Conservation (phyloP, 495 filamentous ascomycete genomes). For the Podospora anserina region DNA sequence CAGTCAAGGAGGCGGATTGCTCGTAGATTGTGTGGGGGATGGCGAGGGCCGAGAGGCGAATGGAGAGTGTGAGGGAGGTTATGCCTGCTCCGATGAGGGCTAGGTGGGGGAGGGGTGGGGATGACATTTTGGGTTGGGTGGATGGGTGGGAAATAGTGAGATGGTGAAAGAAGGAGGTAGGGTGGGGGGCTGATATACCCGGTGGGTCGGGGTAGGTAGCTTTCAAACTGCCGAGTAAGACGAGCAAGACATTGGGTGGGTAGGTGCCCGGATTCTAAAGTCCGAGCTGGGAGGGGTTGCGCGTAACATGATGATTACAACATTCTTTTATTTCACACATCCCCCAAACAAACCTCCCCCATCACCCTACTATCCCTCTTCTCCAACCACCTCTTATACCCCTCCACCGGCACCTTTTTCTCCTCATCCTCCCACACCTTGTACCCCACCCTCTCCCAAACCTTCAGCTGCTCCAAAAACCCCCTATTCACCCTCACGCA, state of each 20-base stretch:
- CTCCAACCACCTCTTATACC: slow-evolving; percentile 8
- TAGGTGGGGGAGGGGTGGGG: slow-evolving; percentile 27
- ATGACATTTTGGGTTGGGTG: neutral
- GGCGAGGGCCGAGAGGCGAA: slow-evolving; percentile 38
- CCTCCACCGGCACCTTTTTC: slow-evolving; percentile 16
- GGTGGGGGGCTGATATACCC: neutral
- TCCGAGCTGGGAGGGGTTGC: neutral
- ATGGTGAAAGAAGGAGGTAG: neutral
- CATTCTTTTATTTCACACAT: neutral
- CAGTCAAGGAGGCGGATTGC: slow-evolving; percentile 44
- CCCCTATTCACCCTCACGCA: slow-evolving; percentile 8
- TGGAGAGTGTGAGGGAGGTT: slow-evolving; percentile 50
- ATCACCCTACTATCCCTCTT: neutral
- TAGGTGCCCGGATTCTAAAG: neutral
- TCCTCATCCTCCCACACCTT: slow-evolving; percentile 20
- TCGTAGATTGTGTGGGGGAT: slow-evolving; percentile 55
- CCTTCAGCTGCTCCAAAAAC: slow-evolving; percentile 20
- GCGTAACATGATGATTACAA: neutral
- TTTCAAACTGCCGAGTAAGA: neutral
- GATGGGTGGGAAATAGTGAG: neutral
- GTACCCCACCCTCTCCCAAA: slow-evolving; percentile 21
- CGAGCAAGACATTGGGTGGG: too few species aligned
- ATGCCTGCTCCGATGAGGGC: slow-evolving; percentile 58
- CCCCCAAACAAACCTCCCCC: neutral
- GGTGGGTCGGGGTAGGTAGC: neutral